phyloP scores from a whole-genome alignment of 2,329 filamentous ascomycete genomes.

The Dothideomycetidae sp. region DNA sequence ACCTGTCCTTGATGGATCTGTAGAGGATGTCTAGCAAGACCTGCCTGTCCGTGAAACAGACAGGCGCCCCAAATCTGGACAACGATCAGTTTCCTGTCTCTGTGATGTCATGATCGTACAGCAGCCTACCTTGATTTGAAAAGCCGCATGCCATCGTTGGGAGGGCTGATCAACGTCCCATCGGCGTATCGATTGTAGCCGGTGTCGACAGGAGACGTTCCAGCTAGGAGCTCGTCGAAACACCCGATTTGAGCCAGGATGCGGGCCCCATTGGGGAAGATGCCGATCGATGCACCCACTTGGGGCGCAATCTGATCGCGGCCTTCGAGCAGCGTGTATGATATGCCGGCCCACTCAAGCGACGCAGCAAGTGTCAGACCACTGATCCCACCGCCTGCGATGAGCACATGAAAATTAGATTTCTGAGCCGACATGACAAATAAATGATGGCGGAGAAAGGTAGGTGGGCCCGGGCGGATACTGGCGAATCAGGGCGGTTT shows the following conservation, averaged over 20 bases:
- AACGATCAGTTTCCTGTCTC: no score
- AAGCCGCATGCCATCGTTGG: not conserved
- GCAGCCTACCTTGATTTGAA: no score
- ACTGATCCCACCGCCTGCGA: conserved; percentile 36
- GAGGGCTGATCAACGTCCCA: not conserved
- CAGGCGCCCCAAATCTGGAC: conserved; percentile 12
- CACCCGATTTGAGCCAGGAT: conserved; percentile 39
- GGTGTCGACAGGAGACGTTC: conserved; percentile 1
- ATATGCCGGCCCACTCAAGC: conserved; percentile 32
- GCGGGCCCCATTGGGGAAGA: conserved; percentile 29
- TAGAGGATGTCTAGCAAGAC: conserved; percentile 15
- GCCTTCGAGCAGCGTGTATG: conserved; percentile 37
- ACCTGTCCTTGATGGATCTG: conserved; percentile 14
- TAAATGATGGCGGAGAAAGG: no score
- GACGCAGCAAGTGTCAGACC: conserved; percentile 34
- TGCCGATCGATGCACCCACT: conserved; percentile 35
- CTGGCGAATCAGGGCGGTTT: no score
- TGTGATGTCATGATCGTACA: no score
- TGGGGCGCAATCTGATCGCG: conserved; percentile 29
- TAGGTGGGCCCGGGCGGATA: no score
- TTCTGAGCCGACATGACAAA: no score
- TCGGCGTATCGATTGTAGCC: conserved; percentile 1
- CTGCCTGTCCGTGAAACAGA: conserved; percentile 19
- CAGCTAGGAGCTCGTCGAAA: conserved; percentile 19
- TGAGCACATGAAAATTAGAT: conserved; percentile 32